Evolutionary conservation across 163 green algal species (phyloP), one percentile per base, ranked within the genome.

Genomic region (Scenedesmus sp.): DNA sequence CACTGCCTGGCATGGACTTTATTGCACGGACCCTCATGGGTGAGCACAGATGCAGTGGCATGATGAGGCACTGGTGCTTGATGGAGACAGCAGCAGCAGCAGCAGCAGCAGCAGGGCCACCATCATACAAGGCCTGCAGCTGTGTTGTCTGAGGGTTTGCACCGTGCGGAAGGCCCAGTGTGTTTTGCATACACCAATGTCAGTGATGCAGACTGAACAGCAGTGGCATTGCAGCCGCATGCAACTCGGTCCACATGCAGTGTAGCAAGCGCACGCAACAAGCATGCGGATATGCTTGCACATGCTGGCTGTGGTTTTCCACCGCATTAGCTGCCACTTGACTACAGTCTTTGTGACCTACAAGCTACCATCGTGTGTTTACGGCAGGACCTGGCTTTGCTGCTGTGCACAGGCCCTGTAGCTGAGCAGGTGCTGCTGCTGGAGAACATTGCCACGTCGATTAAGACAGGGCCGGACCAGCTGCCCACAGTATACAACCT

Each of bases 401-500:
- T 70, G 56, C 56, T 70, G 1, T 70, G 56, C 56, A 0, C 2
- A 70, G 56, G 95, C 2, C 95, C 95, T 18, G 94, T 96, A 3
- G 92, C 95, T 33, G 96, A 98, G 91, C 95, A 99, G 92, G 95
- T 99, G 70, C 93, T 99, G 72, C 86, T 98, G 70, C 91, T 99
- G 44, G 98, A 99, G 89, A 99, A 99, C 94, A 98, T 99, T 15
- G 95, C 93, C 20, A 98, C 96, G 2, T 97, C 93, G 12, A 94
- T 99, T 15, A 95, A 96, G 86, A 97, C 98, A 2, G 96, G 96
- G 0, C 94, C 94, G 6, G 91, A 98, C 22, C 98, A 99, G 95
- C 95, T 99, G 65, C 92, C 96, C 0, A 96, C 94, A 24, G 51
- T 99, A 30, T 89, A 98, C 87, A 91, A 87, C 37, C 91, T 97